Conservation (phyloP, 257 asterid genomes). For the Cinchona pubescens region DNA sequence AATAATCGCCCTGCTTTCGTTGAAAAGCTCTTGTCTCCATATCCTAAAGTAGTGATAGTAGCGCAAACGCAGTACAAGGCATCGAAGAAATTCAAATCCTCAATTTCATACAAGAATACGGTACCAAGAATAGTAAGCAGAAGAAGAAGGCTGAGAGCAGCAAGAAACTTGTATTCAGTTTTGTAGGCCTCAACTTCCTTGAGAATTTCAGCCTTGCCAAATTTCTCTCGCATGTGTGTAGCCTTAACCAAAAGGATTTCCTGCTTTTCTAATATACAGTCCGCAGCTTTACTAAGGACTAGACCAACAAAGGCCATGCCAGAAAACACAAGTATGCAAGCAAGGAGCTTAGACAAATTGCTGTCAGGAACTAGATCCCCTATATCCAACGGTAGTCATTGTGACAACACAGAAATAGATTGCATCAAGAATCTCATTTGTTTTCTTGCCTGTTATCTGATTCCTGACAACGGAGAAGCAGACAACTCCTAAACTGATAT, state of each 20-base stretch:
- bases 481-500: constrained; percentile 48
- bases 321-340: constrained; percentile 61
- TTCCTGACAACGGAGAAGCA: constrained; percentile 52
- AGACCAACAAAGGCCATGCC: constrained; percentile 84
- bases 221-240: constrained; percentile 41
- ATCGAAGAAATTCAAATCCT: constrained; percentile 55
- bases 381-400: constrained; percentile 92
- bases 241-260: constrained; percentile 56
- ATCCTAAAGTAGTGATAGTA: constrained; percentile 75
- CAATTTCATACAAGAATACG: constrained; percentile 40
- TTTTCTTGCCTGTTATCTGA: constrained; percentile 67
- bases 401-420: constrained; percentile 81
- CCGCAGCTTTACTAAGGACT: constrained; percentile 73
- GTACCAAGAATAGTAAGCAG: constrained; percentile 44
- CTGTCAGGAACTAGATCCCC: constrained; percentile 80
- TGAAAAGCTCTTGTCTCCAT: constrained; percentile 85
- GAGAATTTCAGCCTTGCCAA: constrained; percentile 42
- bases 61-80: constrained; percentile 78
- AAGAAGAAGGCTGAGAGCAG: constrained; percentile 34
- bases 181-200: constrained; percentile 49
- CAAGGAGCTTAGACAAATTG: constrained; percentile 46
- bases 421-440: constrained; percentile 64
- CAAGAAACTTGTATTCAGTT: constrained; percentile 48
- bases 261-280: constrained; percentile 65
- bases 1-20: constrained; percentile 61